Percentiles rank a stretch among this genome's conserved stretches.
Evolutionary conservation across 495 filamentous ascomycete species (phyloP).

Genomic region (Neurospora intermedia): DNA sequence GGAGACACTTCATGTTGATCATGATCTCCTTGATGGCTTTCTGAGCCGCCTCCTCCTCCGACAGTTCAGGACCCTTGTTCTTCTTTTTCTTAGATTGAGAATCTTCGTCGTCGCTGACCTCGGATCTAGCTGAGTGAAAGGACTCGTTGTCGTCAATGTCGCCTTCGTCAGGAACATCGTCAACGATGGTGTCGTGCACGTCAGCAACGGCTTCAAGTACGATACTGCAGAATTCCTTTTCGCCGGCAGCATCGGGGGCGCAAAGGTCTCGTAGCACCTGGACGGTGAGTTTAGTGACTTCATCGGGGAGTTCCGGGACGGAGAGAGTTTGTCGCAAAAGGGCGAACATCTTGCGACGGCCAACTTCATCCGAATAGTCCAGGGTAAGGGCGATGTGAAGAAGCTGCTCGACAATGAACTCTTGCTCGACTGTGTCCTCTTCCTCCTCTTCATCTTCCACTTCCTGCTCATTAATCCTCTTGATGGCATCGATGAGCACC

Average conservation of each 20-base stretch:
- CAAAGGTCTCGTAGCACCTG: constrained; percentile 74
- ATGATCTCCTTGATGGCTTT: constrained; percentile 83
- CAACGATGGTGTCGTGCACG: constrained; percentile 81
- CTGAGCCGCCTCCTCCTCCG: constrained; percentile 63
- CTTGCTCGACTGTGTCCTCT: constrained; percentile 71
- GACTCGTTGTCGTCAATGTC: constrained; percentile 67
- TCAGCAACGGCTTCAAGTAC: constrained; percentile 90
- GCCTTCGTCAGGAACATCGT: constrained; percentile 31
- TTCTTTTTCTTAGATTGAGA: constrained; percentile 42
- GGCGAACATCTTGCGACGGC: constrained; percentile 87
- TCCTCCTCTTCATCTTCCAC: constrained; percentile 52
- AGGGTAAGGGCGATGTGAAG: constrained; percentile 83
- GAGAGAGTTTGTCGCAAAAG: constrained; percentile 76
- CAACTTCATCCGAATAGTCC: constrained; percentile 93
- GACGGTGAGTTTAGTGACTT: constrained; percentile 79
- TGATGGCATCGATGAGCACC: constrained; percentile 58
- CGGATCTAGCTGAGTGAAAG: constrained; percentile 83
- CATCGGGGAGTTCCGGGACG: constrained; percentile 79
- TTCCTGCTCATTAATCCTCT: constrained; percentile 42
- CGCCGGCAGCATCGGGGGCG: constrained; percentile 63
- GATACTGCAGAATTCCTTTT: constrained; percentile 87
- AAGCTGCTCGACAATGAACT: constrained; percentile 92
- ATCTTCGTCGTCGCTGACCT: constrained; percentile 54
- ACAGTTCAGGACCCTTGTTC: constrained; percentile 39
- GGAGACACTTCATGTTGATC: constrained; percentile 96